Percentiles rank a stretch among this genome's conserved stretches.
These are phyloP conservation scores for Pseudogymnoascus sp. DNA, from an alignment of 2,329 filamentous ascomycete species.

Conservation along the genomic window DNA sequence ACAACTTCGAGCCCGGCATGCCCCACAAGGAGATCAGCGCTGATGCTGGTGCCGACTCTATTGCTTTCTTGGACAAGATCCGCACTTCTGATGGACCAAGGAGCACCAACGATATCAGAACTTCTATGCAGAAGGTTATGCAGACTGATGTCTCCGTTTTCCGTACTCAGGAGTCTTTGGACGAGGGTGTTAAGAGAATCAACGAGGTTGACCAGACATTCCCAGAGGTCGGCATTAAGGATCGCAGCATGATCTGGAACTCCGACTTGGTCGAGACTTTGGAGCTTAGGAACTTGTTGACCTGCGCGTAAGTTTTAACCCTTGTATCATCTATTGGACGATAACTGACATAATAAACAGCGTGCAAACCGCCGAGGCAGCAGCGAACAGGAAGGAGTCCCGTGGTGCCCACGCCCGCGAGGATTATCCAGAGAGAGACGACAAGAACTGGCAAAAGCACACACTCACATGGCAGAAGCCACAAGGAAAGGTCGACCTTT, in stretches of 20 bases:
- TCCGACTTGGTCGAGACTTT: conserved; percentile 93
- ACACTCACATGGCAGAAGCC: conserved; percentile 95
- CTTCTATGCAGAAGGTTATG: conserved; percentile 97
- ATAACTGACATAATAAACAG: conserved; percentile 33
- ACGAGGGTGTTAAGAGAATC: conserved; percentile 88
- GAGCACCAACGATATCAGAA: conserved; percentile 79
- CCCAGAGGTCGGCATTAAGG: conserved; percentile 84
- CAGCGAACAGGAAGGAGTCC: conserved; percentile 92
- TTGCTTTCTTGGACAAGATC: conserved; percentile 76
- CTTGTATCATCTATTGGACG: conserved; percentile 16
- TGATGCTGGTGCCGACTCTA: conserved; percentile 82
- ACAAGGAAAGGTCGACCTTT: conserved; percentile 77
- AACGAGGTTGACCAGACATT: conserved; percentile 74
- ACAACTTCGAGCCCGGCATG: conserved; percentile 79
- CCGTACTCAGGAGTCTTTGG: conserved; percentile 86
- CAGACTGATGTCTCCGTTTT: conserved; percentile 96
- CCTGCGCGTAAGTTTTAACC: conserved; percentile 70
- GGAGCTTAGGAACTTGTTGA: conserved; percentile 89
- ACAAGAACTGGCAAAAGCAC: conserved; percentile 99
- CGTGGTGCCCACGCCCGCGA: conserved; percentile 95
- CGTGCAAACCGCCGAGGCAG: conserved; percentile 82
- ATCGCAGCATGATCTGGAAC: conserved; percentile 99
- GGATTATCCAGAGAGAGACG: conserved; percentile 92
- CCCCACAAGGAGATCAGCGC: conserved; percentile 72
- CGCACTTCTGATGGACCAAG: conserved; percentile 78